Conservation (phyloP, 257 asterid genomes). For the Rubia yunnanensis region DNA sequence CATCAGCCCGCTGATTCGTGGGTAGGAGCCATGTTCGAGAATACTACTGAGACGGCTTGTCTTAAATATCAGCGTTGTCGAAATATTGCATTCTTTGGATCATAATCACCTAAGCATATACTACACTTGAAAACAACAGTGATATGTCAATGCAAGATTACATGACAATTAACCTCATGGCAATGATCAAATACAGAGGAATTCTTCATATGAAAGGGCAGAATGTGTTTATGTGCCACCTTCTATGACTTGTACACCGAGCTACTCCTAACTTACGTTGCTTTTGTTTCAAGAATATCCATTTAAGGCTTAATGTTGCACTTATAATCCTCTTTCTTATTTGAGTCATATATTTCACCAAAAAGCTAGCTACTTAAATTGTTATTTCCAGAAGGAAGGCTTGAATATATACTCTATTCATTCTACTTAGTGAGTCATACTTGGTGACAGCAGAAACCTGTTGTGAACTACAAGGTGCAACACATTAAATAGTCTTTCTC, state of each 20-base stretch:
- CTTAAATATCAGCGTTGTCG: slow-evolving; percentile 32
- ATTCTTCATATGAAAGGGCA: too few relatives aligned
- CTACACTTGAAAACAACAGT: slow-evolving; percentile 42
- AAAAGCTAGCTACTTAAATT: neutral
- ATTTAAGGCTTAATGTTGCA: too few relatives aligned
- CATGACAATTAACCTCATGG: too few relatives aligned
- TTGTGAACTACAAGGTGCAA: neutral
- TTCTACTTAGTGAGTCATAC: too few relatives aligned
- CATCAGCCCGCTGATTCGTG: slow-evolving; percentile 23
- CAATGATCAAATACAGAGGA: slow-evolving; percentile 14
- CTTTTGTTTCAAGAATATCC: neutral
- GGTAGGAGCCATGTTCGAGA: slow-evolving; percentile 47
- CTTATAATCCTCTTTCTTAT: neutral
- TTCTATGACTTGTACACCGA: too few relatives aligned
- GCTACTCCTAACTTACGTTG: neutral
- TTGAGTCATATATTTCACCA: neutral
- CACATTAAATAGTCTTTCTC: neutral
- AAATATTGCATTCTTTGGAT: slow-evolving; percentile 28
- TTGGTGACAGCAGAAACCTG: too few relatives aligned
- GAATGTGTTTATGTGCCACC: too few relatives aligned
- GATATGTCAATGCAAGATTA: too few relatives aligned
- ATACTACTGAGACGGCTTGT: slow-evolving; percentile 35
- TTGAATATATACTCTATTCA: neutral
- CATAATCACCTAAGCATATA: slow-evolving; percentile 62
- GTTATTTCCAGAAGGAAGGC: neutral